phyloP scores from a whole-genome alignment of 352 stramenopile species.

The Globisporangium echinulatum region DNA sequence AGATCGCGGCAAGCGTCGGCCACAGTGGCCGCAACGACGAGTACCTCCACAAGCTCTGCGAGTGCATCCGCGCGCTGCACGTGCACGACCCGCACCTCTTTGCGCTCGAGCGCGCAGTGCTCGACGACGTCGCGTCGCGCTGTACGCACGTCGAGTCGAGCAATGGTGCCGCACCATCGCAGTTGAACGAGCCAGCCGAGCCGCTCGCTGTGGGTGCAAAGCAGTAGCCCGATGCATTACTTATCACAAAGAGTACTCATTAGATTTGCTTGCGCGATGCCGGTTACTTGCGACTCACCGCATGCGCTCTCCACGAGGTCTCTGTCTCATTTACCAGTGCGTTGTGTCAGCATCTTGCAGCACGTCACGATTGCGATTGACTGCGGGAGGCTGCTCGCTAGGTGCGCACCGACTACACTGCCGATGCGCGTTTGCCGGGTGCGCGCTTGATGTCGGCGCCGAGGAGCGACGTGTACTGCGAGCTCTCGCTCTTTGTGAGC shows the following conservation, averaged over 20 bases:
- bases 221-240: neutral
- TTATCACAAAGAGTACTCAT: too few relatives aligned
- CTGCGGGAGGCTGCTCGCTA: neutral
- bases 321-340: too few relatives aligned
- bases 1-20: slow-evolving; percentile 67
- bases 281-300: too few relatives aligned
- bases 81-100: slow-evolving; percentile 72
- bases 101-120: slow-evolving; percentile 58
- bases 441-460: slow-evolving; percentile 49
- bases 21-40: slow-evolving; percentile 79
- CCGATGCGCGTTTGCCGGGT: neutral
- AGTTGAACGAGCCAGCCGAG: too few relatives aligned
- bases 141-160: too few relatives aligned
- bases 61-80: slow-evolving; percentile 69
- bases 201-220: neutral
- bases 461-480: slow-evolving; percentile 70
- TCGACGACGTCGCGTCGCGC: slow-evolving; percentile 34
- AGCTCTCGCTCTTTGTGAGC: slow-evolving; percentile 56
- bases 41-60: slow-evolving; percentile 79
- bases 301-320: too few relatives aligned
- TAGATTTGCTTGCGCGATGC: too few relatives aligned
- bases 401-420: neutral
- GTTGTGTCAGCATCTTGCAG: too few relatives aligned
- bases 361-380: too few relatives aligned
- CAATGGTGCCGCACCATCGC: too few relatives aligned